phyloP scores from a whole-genome alignment of 257 asterid genomes.

The Petrea volubilis region DNA sequence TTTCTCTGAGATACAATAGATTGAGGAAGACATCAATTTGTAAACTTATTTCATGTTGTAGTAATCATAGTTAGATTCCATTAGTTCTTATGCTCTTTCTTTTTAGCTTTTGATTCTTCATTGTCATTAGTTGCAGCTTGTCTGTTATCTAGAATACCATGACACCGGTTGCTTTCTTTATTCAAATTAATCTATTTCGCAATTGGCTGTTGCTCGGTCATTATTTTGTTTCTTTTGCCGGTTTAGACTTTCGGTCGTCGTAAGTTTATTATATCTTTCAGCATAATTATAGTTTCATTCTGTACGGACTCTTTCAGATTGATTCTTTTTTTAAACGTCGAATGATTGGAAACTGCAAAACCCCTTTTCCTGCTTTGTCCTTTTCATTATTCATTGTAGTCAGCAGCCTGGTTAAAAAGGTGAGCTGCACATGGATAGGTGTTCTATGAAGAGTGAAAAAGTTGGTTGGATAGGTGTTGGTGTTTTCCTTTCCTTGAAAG shows the following conservation, averaged over 20 bases:
- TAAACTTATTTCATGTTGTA: neutral
- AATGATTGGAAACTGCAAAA: constrained; percentile 37
- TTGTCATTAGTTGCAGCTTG: constrained; percentile 10
- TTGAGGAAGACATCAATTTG: neutral
- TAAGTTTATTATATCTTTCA: constrained; percentile 25
- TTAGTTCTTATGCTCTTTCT: constrained; percentile 3
- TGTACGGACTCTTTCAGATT: constrained; percentile 27
- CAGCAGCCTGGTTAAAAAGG: constrained; percentile 29
- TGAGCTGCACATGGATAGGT: constrained; percentile 32
- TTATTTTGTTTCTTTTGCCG: constrained; percentile 32
- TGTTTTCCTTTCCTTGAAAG: constrained; percentile 39
- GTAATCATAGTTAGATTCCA: constrained; percentile 3
- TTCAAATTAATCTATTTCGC: constrained; percentile 16
- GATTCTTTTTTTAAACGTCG: constrained; percentile 18
- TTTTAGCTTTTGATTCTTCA: constrained; percentile 24
- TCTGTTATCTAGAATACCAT: constrained; percentile 24
- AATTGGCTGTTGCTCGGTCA: constrained; percentile 38
- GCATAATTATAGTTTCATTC: constrained; percentile 7
- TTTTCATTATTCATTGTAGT: constrained; percentile 18
- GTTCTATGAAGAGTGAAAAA: constrained; percentile 32
- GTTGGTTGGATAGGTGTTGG: constrained; percentile 24
- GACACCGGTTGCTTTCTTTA: constrained; percentile 34
- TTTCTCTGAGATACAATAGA: neutral
- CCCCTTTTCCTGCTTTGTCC: constrained; percentile 25
- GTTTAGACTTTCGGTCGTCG: constrained; percentile 36